Evolutionary conservation across 2,329 filamentous ascomycete genomes (phyloP), one percentile per base, ranked within the genome.

Genomic region (Pseudogymnoascus sp.): DNA sequence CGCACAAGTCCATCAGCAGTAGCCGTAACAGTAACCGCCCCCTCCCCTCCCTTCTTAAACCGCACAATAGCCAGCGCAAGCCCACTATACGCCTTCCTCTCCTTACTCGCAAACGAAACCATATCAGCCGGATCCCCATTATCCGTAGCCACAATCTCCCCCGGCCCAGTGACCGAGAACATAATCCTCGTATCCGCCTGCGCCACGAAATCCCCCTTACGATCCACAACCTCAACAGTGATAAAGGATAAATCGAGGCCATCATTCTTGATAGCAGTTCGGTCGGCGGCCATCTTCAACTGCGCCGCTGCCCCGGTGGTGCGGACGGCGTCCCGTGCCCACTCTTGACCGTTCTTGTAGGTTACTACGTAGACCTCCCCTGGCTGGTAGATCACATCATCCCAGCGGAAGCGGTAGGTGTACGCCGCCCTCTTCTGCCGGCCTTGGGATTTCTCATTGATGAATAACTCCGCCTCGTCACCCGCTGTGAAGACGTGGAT

Each of bases 401-500:
- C 80, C 81, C 81, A 84, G 1, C 82, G 78, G 68, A 84, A 79
- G 8, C 81, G 78, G 67, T 82, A 83, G 14, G 74, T 69, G 13
- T 68, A 73, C 36, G 72, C 60, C 0, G 64, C 73, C 51, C 73
- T 76, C 65, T 72, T 76, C 65, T 74, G 67, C 1, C 77, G 71
- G 1, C 82, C 82, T 1, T 74, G 74, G 0, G 79, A 81, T 41
- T 75, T 67, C 2, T 78, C 80, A 62, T 84, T 84, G 7, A 84
- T 67, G 65, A 83, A 84, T 1, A 84, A 71, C 72, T 84, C 82
- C 2, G 81, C 82, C 67, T 82, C 80, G 66, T 83, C 80, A 2
- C 73, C 82, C 0, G 78, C 73, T 0, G 80, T 76, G 67, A 82
- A 83, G 0, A 83, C 81, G 67, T 85, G 81, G 0, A 84, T 81